Evolutionary conservation across 345 rosid species (phyloP).

Genomic region (Populus simonii): DNA sequence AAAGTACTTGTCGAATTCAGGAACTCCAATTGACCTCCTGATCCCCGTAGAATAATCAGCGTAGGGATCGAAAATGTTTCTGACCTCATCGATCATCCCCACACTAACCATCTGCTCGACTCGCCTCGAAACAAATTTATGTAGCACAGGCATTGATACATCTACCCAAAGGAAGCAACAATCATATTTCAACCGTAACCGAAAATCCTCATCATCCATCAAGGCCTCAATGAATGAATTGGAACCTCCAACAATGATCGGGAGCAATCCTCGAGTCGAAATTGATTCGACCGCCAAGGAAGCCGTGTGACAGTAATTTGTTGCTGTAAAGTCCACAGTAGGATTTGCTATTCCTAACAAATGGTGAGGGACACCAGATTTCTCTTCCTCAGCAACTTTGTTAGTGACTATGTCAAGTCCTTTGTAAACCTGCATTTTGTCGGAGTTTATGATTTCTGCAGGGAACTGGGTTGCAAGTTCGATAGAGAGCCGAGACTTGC

Average conservation of each 20-base stretch:
- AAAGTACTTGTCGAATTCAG: constrained; percentile 58
- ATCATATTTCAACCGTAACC: constrained; percentile 44
- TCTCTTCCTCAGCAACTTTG: constrained; percentile 56
- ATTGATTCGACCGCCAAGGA: constrained; percentile 40
- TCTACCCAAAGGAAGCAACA: constrained; percentile 78
- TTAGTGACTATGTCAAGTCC: constrained; percentile 69
- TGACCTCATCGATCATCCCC: constrained; percentile 73
- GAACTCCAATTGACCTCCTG: constrained; percentile 68
- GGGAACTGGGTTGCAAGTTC: constrained; percentile 65
- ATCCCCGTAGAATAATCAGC: constrained; percentile 43
- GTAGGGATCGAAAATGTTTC: constrained; percentile 40
- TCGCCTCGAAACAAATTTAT: constrained; percentile 44
- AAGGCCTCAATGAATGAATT: constrained; percentile 70
- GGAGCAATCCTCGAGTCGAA: constrained; percentile 48
- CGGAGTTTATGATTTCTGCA: constrained; percentile 71
- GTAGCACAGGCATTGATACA: constrained; percentile 53
- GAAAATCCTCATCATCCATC: constrained; percentile 31
- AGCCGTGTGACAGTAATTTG: constrained; percentile 48
- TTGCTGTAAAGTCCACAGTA: constrained; percentile 45
- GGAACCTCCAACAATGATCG: constrained; percentile 79
- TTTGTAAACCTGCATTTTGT: constrained; percentile 60
- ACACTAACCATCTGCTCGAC: constrained; percentile 66
- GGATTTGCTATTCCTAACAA: constrained; percentile 50
- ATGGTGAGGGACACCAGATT: constrained; percentile 72
- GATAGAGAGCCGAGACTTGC: constrained; percentile 77